Conservation (phyloP, 2,329 filamentous ascomycete genomes). For the Ilyonectria sp. region DNA sequence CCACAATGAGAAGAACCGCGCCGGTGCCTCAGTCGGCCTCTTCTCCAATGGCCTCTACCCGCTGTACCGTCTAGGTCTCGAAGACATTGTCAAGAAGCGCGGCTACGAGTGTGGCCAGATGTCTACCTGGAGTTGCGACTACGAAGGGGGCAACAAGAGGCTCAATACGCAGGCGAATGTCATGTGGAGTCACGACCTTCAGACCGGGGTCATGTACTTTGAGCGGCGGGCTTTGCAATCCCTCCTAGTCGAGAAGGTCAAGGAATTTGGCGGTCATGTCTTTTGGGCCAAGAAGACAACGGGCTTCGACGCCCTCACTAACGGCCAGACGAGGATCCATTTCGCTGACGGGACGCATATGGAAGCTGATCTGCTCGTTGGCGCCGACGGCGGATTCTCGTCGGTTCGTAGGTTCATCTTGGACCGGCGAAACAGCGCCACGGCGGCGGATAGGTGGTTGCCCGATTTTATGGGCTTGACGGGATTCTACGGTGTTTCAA, state of each 20-base stretch:
- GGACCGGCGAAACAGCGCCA: constrained; percentile 29
- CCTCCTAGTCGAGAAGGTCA: constrained; percentile 36
- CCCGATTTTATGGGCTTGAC: constrained; percentile 42
- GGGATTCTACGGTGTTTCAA: constrained; percentile 44
- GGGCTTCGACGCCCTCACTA: constrained; percentile 28
- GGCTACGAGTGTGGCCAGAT: constrained; percentile 35
- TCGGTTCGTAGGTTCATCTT: constrained; percentile 39
- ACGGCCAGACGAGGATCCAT: constrained; percentile 22
- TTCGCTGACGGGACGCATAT: constrained; percentile 31
- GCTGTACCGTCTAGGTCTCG: constrained; percentile 37
- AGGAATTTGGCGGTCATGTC: constrained; percentile 36
- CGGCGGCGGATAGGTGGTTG: constrained; percentile 38
- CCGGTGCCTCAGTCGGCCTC: constrained; percentile 43
- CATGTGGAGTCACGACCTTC: constrained; percentile 40
- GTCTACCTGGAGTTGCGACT: constrained; percentile 35
- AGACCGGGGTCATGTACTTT: constrained; percentile 40
- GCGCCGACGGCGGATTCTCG: constrained; percentile 44
- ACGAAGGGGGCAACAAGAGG: constrained; percentile 25
- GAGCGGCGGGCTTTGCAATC: constrained; percentile 39
- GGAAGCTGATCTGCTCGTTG: constrained; percentile 37
- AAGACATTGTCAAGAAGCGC: constrained; percentile 23
- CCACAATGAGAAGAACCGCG: constrained; percentile 33
- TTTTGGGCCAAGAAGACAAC: constrained; percentile 39
- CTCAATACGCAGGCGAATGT: constrained; percentile 31
- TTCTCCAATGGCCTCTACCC: constrained; percentile 44